These are phyloP conservation scores for Garcia nutans DNA, from an alignment of 345 rosid species.

Conservation along the genomic window DNA sequence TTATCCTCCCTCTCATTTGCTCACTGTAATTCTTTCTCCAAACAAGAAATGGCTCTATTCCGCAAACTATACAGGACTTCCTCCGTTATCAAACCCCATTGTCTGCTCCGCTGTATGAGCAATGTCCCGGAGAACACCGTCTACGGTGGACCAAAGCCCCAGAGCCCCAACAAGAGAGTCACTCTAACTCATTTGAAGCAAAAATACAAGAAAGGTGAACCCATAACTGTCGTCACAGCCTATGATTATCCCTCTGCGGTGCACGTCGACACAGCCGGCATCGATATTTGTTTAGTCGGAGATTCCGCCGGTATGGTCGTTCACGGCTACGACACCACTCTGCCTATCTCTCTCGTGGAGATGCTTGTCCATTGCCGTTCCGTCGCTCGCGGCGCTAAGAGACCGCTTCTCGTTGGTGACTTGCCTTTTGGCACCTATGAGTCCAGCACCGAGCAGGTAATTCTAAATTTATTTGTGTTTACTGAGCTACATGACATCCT, in stretches of 20 bases:
- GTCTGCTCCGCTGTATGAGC: slow-evolving; percentile 55
- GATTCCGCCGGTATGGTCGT: slow-evolving; percentile 97
- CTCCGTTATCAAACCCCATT: not conserved
- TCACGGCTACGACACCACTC: slow-evolving; percentile 93
- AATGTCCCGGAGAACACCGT: slow-evolving; percentile 77
- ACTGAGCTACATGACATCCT: not conserved
- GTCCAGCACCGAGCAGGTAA: slow-evolving; percentile 59
- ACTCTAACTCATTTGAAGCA: slow-evolving; percentile 60
- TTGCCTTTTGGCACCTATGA: slow-evolving; percentile 90
- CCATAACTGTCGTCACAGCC: slow-evolving; percentile 76
- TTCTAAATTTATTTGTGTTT: too few species aligned
- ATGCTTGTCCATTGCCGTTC: slow-evolving; percentile 93
- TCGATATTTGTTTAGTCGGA: slow-evolving; percentile 82
- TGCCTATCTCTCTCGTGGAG: slow-evolving; percentile 84
- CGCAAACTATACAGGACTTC: not conserved
- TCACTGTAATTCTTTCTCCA: not conserved
- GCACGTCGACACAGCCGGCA: slow-evolving; percentile 77
- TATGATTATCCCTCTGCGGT: slow-evolving; percentile 90
- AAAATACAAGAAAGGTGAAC: slow-evolving; percentile 60
- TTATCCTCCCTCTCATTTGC: too few species aligned
- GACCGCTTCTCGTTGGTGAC: slow-evolving; percentile 88
- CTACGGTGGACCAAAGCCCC: slow-evolving; percentile 75
- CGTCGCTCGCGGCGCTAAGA: slow-evolving; percentile 79
- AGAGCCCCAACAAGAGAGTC: slow-evolving; percentile 57
- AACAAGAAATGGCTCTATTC: slow-evolving; percentile 3